Conservation (phyloP, 2,329 filamentous ascomycete species). For the Keithomyces neogunnii region DNA sequence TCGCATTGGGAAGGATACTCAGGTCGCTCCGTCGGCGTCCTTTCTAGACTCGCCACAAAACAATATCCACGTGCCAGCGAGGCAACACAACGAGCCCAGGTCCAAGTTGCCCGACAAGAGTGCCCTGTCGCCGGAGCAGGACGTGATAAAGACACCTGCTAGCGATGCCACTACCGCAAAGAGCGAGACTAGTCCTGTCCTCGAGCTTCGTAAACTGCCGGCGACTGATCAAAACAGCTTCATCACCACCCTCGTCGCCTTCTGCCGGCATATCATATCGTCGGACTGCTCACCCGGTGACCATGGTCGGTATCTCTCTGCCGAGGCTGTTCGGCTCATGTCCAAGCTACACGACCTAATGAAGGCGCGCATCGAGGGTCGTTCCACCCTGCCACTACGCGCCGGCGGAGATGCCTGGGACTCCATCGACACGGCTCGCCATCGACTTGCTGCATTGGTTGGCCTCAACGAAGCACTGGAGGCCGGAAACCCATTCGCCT, state of each 20-base stretch:
- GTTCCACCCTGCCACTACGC: not conserved
- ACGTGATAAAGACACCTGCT: not conserved
- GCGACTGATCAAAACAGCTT: constrained; percentile 13
- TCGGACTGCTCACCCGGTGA: constrained; percentile 4
- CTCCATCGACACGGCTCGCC: constrained; percentile 11
- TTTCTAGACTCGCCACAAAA: too few species aligned
- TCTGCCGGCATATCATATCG: constrained; percentile 17
- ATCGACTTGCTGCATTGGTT: constrained; percentile 24
- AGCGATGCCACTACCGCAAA: constrained; percentile 1
- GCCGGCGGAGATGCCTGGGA: constrained; percentile 6
- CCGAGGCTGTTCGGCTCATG: constrained; percentile 15
- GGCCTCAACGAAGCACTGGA: constrained; percentile 29
- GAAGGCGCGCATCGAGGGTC: constrained; percentile 14
- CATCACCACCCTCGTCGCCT: constrained; percentile 12
- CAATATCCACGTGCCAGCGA: not conserved
- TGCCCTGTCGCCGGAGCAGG: not conserved
- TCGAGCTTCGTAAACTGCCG: not conserved
- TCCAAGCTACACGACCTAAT: constrained; percentile 18
- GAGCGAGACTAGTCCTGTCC: not conserved
- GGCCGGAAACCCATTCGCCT: constrained; percentile 30
- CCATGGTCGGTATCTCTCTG: constrained; percentile 7
- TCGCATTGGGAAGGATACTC: constrained; percentile 4
- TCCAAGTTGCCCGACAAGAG: not conserved
- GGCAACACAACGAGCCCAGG: constrained; percentile 1
- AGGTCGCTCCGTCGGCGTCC: not conserved